Evolutionary conservation across 352 stramenopile genomes (phyloP).

Genomic region (Pythium aquatile): DNA sequence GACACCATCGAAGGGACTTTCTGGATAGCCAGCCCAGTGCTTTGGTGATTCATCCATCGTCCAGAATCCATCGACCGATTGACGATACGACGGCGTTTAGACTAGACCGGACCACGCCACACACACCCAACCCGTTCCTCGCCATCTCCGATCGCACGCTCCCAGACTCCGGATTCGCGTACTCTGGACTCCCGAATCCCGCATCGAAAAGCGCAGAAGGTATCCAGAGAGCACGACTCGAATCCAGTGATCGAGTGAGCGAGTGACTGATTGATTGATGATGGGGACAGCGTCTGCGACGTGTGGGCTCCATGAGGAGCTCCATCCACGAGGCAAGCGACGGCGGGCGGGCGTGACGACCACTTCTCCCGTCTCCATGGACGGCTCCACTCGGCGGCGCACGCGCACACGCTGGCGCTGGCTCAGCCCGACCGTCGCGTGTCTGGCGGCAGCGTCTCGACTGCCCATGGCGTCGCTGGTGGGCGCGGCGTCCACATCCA

Average conservation of each 20-base stretch:
- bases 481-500: neutral
- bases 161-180: neutral
- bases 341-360: neutral
- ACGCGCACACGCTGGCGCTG: slow-evolving; percentile 8
- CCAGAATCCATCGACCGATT: slow-evolving; percentile 2
- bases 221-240: neutral
- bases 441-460: slow-evolving; percentile 5
- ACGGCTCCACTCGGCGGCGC: neutral
- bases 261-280: neutral
- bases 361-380: neutral
- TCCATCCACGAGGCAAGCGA: neutral
- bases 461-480: neutral
- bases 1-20: neutral
- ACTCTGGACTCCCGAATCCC: neutral
- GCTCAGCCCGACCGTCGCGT: slow-evolving; percentile 3
- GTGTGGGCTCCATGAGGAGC: neutral
- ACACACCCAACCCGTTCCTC: neutral
- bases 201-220: neutral
- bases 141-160: neutral
- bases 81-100: slow-evolving; percentile 1
- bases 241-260: neutral
- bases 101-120: neutral
- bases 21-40: neutral
- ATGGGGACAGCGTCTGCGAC: neutral
- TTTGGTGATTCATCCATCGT: neutral